Evolutionary conservation across 495 filamentous ascomycete genomes (phyloP).

Genomic region (Aspergillus campestris): DNA sequence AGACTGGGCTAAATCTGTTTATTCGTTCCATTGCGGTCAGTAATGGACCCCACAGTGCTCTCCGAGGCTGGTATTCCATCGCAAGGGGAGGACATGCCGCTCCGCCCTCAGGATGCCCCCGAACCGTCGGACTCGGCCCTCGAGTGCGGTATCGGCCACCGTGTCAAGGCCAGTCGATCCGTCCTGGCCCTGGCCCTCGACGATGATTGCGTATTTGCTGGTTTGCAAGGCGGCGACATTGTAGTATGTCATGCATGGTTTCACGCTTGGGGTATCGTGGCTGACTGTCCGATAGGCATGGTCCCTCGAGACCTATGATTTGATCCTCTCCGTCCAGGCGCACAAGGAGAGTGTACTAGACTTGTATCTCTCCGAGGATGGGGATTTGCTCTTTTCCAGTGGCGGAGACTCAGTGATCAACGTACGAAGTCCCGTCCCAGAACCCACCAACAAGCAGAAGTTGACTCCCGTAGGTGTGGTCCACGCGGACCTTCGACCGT

Average conservation of each 20-base stretch:
- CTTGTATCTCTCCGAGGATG: conserved; percentile 67
- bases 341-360: conserved; percentile 87
- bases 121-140: neutral
- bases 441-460: no score
- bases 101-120: conserved; percentile 8
- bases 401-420: conserved; percentile 91
- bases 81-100: conserved; percentile 27
- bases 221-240: conserved; percentile 87
- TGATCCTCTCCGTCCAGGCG: conserved; percentile 64
- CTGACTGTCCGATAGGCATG: conserved; percentile 48
- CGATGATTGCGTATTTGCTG: conserved; percentile 54
- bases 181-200: conserved; percentile 40
- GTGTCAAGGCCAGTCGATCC: conserved; percentile 38
- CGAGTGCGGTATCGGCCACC: conserved; percentile 39
- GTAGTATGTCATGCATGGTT: conserved; percentile 40
- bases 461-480: conserved; percentile 50
- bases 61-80: conserved; percentile 31
- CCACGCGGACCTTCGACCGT: conserved; percentile 49
- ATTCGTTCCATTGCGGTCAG: conserved; percentile 5
- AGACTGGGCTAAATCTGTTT: conserved; percentile 9
- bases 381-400: conserved; percentile 76
- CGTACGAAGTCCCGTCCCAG: conserved; percentile 36
- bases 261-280: neutral
- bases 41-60: conserved; percentile 28
- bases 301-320: conserved; percentile 79